Base-by-base conservation (phyloP, 2,329 filamentous ascomycete species). In the Saccharata proteae region DNA sequence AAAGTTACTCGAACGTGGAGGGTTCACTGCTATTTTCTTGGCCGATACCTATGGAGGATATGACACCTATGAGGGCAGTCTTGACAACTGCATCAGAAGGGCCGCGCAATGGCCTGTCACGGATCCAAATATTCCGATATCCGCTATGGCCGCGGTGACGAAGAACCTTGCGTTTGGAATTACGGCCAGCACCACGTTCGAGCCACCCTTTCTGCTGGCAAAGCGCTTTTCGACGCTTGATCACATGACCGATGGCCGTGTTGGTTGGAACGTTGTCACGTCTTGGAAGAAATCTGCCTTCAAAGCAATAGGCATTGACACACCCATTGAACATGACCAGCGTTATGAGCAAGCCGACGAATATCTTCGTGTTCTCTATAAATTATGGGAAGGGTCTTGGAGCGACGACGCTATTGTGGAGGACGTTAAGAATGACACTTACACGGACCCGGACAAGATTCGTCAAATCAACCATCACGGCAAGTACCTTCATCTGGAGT, bases 251-350 rank as follows among this genome's bases (percentile, higher is more conserved):
- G 57, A 63, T 3, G 74, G 73, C 0, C 58, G 74, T 0, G 62
- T 77, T 19, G 73, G 70, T 0, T 77, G 74, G 74, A 79, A 79
- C 38, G 75, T 79, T 13, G 74, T 80, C 1, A 77, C 73, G 0
- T 65, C 60, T 1, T 75, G 67, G 62, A 72, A 71, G 45, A 75
- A 76, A 43, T 62, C 67, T 0, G 71, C 72, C 0, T 73, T 74
- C 48, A 74, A 75, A 43, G 71, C 70, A 1, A 74, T 77, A 33
- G 72, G 71, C 0, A 45, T 74, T 2, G 65, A 74, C 9, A 65
- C 51, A 4, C 66, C 67, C 0, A 68, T 72, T 18, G 65, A 72
- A 34, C 73, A 77, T 39, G 74, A 77, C 24, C 63, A 75, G 44
- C 60, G 72, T 16, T 77, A 77, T 38, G 58, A 54, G 0, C 67